A percentile compares a stretch with the other conserved stretches of the same genome.
Conservation (phyloP, 257 asterid genomes). For the Orobanche coerulescens region DNA sequence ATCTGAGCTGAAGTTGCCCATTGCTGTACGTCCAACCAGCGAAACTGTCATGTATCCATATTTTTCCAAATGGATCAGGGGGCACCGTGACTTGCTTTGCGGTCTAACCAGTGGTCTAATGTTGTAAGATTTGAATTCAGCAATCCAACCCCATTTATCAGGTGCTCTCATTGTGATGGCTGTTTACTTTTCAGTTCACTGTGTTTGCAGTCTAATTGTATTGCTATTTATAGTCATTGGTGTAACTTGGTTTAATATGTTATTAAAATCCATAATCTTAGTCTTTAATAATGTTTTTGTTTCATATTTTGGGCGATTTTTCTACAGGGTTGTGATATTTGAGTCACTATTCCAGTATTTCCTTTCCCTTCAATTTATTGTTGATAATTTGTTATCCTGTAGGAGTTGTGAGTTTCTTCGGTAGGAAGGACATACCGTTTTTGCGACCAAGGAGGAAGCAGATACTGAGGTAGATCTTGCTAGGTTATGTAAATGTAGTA, state of each 20-base stretch:
- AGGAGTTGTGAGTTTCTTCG: conserved; percentile 84
- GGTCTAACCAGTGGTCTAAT: conserved; percentile 77
- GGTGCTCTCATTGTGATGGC: too few relatives aligned
- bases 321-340: neutral
- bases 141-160: conserved; percentile 77
- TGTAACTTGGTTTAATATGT: neutral
- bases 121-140: conserved; percentile 83
- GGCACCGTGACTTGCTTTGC: too few relatives aligned
- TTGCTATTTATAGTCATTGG: neutral
- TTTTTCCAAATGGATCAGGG: too few relatives aligned
- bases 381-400: conserved; percentile 10
- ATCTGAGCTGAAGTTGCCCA: too few relatives aligned
- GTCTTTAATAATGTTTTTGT: neutral
- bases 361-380: neutral
- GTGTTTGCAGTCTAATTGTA: neutral
- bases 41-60: too few relatives aligned
- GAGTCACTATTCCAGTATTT: too few relatives aligned
- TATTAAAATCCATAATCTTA: neutral
- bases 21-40: too few relatives aligned
- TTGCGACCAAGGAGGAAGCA: conserved; percentile 64
- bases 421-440: too few relatives aligned
- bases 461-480: conserved; percentile 46
- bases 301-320: neutral
- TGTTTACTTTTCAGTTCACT: neutral
- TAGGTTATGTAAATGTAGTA: neutral